Evolutionary conservation across 768 basidiomycete genomes (phyloP), one percentile per base, ranked within the genome.

Genomic region (Strobilomyces dryophilus): DNA sequence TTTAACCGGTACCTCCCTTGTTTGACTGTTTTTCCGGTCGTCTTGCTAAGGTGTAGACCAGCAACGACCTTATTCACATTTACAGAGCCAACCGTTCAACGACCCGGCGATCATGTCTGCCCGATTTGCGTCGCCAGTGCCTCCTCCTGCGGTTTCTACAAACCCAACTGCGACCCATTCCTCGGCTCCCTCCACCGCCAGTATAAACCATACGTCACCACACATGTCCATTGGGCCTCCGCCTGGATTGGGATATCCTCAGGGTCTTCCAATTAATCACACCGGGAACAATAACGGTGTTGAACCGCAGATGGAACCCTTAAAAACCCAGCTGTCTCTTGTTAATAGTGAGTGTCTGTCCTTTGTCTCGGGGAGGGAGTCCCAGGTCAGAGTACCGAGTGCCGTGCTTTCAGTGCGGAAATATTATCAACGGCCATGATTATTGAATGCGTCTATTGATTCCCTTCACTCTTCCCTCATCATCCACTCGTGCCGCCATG

Each of bases 351-450:
- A 89, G 88, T 84, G 62, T 60, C 67, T 74, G 74, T 75, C 69
- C 67, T 72, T 73, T 67, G 71, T 71, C 72, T 68, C 81, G 84
- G 85, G 85, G 87, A 86, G 84, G 87, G 85, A 81, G 73, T 74
- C 76, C 74, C 71, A 74, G 85, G 85, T 77, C 84, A 82, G 80
- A 79, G 84, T 90, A 88, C 87, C 89, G 79, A 89, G 86, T 74
- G 72, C 85, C 85, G 83, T 87, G 77, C 87, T 86, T 88, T 87
- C 85, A 89, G 87, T 87, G 83, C 86, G 85, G 84, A 85, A 84
- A 80, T 74, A 81, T 75, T 81, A 81, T 73, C 76, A 83, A 79
- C 84, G 79, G 68, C 79, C 79, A 75, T 88, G 77, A 88, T 66
- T 62, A 54, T 61, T 61, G 61, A 66, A 68, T 68, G 64, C 65